Evolutionary conservation across 306 rosid species (phyloP).

Genomic region (Castanea sativa): DNA sequence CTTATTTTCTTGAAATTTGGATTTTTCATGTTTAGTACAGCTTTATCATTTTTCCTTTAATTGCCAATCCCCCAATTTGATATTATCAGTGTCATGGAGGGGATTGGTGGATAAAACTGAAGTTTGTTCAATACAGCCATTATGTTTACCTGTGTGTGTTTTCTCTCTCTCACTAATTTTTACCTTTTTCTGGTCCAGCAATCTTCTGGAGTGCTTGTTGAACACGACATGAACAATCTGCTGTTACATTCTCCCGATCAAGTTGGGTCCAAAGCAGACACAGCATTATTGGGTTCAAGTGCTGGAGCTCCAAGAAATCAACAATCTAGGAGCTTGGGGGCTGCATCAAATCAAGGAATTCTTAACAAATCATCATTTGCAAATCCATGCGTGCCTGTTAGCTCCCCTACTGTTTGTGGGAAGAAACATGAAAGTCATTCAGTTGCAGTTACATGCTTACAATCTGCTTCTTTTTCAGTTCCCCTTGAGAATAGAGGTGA

Average conservation of each 20-base stretch:
- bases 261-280: conserved; percentile 46
- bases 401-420: conserved; percentile 47
- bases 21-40: background rate
- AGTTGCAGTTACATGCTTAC: conserved; percentile 39
- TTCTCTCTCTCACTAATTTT: background rate
- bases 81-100: background rate
- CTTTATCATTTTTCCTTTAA: background rate
- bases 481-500: conserved; percentile 38
- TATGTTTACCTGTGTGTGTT: background rate
- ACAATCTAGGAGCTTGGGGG: conserved; percentile 35
- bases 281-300: conserved; percentile 24
- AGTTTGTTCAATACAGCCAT: background rate
- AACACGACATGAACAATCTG: conserved; percentile 60
- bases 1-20: background rate
- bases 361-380: conserved; percentile 39
- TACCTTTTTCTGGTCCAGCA: conserved; percentile 43
- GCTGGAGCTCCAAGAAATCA: conserved; percentile 42
- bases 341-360: conserved; percentile 28
- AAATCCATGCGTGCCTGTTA: conserved; percentile 34
- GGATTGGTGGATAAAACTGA: background rate
- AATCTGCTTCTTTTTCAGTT: conserved; percentile 42
- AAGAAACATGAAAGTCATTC: conserved; percentile 47
- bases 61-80: background rate
- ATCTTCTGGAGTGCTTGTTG: conserved; percentile 53
- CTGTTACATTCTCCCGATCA: conserved; percentile 52